phyloP scores from a whole-genome alignment of 306 rosid genomes.

The Begonia masoniana region DNA sequence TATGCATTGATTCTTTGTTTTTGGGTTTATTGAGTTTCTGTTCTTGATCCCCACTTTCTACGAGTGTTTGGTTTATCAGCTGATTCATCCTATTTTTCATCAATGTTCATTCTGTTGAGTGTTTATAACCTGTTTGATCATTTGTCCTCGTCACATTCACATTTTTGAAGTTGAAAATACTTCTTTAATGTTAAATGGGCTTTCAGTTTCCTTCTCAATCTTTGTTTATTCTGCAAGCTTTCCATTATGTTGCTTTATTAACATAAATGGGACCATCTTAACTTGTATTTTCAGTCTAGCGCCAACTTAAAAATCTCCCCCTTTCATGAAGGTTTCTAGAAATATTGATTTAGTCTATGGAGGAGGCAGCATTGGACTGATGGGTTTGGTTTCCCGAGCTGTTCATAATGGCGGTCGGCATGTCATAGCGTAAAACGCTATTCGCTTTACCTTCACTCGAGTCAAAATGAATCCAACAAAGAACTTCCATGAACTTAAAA shows the following conservation, averaged over 20 bases:
- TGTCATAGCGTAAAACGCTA: constrained; percentile 45
- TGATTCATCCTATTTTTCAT: neutral
- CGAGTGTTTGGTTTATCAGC: neutral
- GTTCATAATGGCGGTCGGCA: constrained; percentile 78
- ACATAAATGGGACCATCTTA: neutral
- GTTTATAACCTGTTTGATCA: neutral
- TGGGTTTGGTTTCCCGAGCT: constrained; percentile 79
- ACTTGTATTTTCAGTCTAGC: neutral
- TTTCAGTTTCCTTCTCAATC: neutral
- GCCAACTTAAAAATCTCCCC: too few relatives aligned
- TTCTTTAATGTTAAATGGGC: neutral
- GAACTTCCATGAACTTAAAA: neutral
- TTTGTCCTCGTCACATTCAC: neutral
- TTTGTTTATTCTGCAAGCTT: neutral
- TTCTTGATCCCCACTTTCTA: neutral
- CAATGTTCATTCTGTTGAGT: neutral
- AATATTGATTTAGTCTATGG: constrained; percentile 71
- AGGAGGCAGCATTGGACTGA: constrained; percentile 74
- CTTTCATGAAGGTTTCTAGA: constrained; percentile 39
- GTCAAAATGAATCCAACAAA: neutral
- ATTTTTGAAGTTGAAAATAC: neutral
- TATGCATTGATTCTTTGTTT: neutral
- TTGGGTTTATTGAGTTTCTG: neutral
- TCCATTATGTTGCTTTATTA: neutral
- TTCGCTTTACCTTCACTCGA: constrained; percentile 1